phyloP scores from a whole-genome alignment of 1,284 basidiomycete genomes.

The Ceraceosorus guamensis region DNA sequence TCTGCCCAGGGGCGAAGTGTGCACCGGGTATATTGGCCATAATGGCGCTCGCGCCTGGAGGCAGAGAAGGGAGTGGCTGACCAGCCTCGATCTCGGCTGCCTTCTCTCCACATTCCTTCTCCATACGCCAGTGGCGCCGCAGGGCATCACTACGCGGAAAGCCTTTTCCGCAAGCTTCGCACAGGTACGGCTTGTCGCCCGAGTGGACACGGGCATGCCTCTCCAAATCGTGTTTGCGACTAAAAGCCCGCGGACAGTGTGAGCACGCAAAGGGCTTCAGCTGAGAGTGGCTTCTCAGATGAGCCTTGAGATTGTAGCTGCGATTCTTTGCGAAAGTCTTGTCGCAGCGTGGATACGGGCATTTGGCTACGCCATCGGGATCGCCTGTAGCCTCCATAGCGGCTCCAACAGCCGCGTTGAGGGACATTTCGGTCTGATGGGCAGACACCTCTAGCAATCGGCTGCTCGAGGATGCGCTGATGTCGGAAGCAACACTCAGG shows the following conservation, averaged over 20 bases:
- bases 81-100: conserved; percentile 32
- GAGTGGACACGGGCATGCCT: conserved; percentile 44
- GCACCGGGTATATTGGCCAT: conserved; percentile 1
- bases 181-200: conserved; percentile 47
- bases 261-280: conserved; percentile 41
- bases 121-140: conserved; percentile 43
- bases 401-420: conserved; percentile 33
- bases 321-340: conserved; percentile 45
- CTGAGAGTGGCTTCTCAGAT: conserved; percentile 37
- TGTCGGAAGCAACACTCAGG: too few relatives aligned
- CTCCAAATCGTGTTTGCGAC: conserved; percentile 46
- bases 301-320: conserved; percentile 42
- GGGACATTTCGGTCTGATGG: conserved; percentile 26
- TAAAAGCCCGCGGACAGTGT: conserved; percentile 42
- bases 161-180: conserved; percentile 42
- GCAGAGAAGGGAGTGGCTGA: conserved; percentile 15
- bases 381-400: conserved; percentile 35
- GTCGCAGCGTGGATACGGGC: conserved; percentile 37
- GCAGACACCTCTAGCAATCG: too few relatives aligned
- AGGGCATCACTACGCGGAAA: conserved; percentile 46
- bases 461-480: too few relatives aligned
- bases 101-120: conserved; percentile 39
- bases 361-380: conserved; percentile 34
- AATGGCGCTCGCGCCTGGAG: conserved; percentile 6
- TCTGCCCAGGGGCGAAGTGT: too few relatives aligned